Base-by-base conservation (phyloP, 441 rosid genomes). In the Pelargonium myrrhifolium region DNA sequence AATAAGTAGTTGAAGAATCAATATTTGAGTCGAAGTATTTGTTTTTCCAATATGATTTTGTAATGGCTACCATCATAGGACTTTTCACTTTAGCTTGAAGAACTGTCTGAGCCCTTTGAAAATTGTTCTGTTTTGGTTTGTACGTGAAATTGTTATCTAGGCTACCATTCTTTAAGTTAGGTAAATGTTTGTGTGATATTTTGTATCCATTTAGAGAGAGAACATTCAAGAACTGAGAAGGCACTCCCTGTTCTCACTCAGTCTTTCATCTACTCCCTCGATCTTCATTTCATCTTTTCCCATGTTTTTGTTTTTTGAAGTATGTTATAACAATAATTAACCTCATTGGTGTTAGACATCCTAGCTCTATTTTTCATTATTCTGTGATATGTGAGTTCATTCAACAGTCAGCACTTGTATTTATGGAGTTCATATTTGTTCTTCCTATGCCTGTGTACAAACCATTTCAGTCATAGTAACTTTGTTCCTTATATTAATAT, bases 321-420 rank as follows among this genome's bases (percentile, higher is more conserved):
- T 37, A 37, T 47, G 55, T 3, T 47, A 47, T 22, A 53, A 15
- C 2, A 53, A 53, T n/a, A 53, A 53, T n/a, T 6, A 15, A 53
- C 18, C 7, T 47, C 9, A 53, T 15, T n/a, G 0, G 22, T 53
- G 59, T 14, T 22, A 11, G 35, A 59, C 10, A 26, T 21, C 63
- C 63, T 59, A 9, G 35, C 37, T 59, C 35, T 21, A 10, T 18
- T 59, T 24, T 1, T 59, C 6, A 39, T 59, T n/a, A 24, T 58
- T 58, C 39, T 17, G 15, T 64, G 42, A 39, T 64, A 40, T 64
- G 9, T 20, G 18, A 37, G 43, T 8, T 5, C 53, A 21, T 14
- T 66, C 43, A 39, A 70, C 24, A 37, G 14, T 31, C 42, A 43
- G 15, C 64, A 65, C 26, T 65, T 62, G 10, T 55, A 8, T 56